Evolutionary conservation across 108 stramenopile genomes (phyloP).

Genomic region (Skeletonema menzelii): DNA sequence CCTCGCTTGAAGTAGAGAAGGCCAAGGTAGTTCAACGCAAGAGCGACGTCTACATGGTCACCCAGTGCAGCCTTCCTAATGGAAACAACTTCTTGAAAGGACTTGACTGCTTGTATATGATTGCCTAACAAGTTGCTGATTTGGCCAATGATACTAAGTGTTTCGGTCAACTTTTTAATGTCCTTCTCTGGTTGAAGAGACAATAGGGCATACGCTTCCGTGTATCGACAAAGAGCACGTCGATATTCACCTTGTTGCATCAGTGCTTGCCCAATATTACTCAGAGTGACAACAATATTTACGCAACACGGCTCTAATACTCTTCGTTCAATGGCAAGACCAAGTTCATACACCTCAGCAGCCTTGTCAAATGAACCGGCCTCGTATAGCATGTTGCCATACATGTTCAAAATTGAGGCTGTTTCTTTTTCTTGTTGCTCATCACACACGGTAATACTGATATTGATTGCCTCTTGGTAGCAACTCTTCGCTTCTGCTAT

Average conservation of each 20-base stretch:
- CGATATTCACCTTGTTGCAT: constrained; percentile 50
- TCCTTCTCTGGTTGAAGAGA: constrained; percentile 16
- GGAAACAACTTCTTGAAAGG: constrained; percentile 53
- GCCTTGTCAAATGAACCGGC: constrained; percentile 54
- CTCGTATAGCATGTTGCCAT: constrained; percentile 65
- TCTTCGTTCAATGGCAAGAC: constrained; percentile 52
- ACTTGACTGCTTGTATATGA: constrained; percentile 40
- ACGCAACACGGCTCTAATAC: constrained; percentile 48
- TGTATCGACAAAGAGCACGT: constrained; percentile 47
- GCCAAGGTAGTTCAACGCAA: constrained; percentile 52
- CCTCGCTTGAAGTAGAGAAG: constrained; percentile 48
- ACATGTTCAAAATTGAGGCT: constrained; percentile 50
- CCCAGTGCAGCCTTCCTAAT: constrained; percentile 49
- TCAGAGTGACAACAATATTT: constrained; percentile 60
- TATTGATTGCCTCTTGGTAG: constrained; percentile 46
- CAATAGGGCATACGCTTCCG: constrained; percentile 45
- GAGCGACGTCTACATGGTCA: constrained; percentile 62
- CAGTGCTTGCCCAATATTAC: constrained; percentile 66
- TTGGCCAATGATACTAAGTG: constrained; percentile 59
- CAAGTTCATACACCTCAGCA: constrained; percentile 52
- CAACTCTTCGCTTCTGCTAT: constrained; percentile 33
- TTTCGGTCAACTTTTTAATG: constrained; percentile 47
- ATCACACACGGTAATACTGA: constrained; percentile 44
- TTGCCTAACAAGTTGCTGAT: constrained; percentile 50
- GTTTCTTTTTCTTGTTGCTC: constrained; percentile 47